Base-by-base conservation (phyloP, 208 protist genomes). In the Leishmania martiniquensis region DNA sequence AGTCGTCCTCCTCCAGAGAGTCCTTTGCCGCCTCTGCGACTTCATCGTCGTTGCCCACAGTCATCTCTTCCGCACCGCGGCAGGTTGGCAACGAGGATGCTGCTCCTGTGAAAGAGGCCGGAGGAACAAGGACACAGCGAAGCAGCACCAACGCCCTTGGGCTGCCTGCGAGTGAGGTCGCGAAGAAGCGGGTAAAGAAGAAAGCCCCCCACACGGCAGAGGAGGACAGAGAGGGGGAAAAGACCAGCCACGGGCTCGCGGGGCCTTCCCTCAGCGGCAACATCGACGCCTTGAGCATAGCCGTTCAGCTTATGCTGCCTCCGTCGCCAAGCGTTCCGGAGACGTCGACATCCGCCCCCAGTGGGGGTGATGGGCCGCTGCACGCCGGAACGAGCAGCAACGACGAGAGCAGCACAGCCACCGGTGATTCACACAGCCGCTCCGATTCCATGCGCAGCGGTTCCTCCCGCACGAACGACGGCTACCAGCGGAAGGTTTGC, bases 271-370 rank as follows among this genome's bases (percentile, higher is more conserved):
- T 34, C 32, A 44, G 20, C 51, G 0, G n/a, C 12, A 66, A 69
- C 34, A 45, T 87, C 20, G 83, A 84, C 45, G 45, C 71, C 1
- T 34, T 87, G 13, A 45, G 73, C 59, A 62, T 87, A 51, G 72
- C 74, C 32, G 83, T 87, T 1, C 62, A 75, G 47, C 54, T 68
- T 7, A 22, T 77, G 68, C 45, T 70, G 63, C 47, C 71, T 45
- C 25, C 72, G 34, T 45, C 47, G 45, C 4, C 13, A 45, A 29
- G 0, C 12, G 54, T 39, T 0, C 57, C 52, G 13, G 57, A 76
- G 37, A 42, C 54, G 47, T 55, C 79, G 13, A 59, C 39, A 7
- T 70, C 15, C 5, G 29, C 57, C 47, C 13, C 44, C n/a, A 4
- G 42, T 39, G 32, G 25, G 32, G 17, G 17, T 59, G 62, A 59